phyloP scores from a whole-genome alignment of 331 rosid species.

The Spiraea crenata region DNA sequence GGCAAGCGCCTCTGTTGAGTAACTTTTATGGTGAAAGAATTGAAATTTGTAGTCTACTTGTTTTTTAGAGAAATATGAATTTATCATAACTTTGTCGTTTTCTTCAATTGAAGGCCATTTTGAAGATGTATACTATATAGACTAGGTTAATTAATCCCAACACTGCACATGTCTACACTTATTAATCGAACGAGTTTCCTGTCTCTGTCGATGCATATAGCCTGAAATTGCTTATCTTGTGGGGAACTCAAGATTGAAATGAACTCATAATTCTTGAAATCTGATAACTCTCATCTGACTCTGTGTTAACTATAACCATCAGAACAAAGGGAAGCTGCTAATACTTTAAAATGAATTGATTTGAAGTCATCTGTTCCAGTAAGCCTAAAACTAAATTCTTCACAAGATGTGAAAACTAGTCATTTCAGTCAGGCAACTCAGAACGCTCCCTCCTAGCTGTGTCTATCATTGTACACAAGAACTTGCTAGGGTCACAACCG shows the following conservation, averaged over 20 bases:
- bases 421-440: constrained; percentile 69
- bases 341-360: not conserved
- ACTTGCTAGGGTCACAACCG: constrained; percentile 58
- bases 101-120: not conserved
- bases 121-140: not conserved
- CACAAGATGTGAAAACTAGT: constrained; percentile 23
- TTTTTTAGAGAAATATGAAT: not conserved
- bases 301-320: not conserved
- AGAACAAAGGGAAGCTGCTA: not conserved
- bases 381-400: not conserved
- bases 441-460: constrained; percentile 53
- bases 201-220: not conserved
- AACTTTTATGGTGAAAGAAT: too few species aligned
- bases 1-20: too few species aligned
- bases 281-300: not conserved
- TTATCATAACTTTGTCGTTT: not conserved
- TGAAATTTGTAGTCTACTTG: too few species aligned
- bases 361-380: not conserved
- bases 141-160: too few species aligned
- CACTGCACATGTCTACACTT: too few species aligned
- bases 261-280: not conserved
- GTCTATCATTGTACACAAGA: constrained; percentile 59
- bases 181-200: not conserved
- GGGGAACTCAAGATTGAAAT: too few species aligned
- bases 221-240: not conserved